These are phyloP conservation scores for Tuber magnatum DNA, from an alignment of 495 filamentous ascomycete genomes.

Conservation along the genomic window DNA sequence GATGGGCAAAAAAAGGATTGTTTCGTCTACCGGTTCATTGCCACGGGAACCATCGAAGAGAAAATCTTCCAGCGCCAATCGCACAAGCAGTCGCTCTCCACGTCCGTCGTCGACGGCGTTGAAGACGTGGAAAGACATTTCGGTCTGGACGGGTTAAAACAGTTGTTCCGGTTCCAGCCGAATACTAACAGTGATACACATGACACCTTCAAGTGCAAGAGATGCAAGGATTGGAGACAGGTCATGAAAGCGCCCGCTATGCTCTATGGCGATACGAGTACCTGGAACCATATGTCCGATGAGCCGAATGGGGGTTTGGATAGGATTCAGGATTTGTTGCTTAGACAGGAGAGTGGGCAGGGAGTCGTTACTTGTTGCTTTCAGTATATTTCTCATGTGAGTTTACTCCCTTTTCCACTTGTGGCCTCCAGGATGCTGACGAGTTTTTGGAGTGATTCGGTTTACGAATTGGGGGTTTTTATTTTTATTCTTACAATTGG, in stretches of 20 bases:
- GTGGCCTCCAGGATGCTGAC: not conserved
- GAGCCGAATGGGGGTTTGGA: conserved; percentile 59
- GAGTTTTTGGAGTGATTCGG: not conserved
- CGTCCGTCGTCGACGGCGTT: conserved; percentile 93
- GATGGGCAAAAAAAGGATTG: conserved; percentile 99
- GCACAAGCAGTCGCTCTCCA: conserved; percentile 93
- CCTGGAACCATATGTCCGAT: conserved; percentile 96
- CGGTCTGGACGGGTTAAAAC: conserved; percentile 73
- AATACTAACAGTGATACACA: conserved; percentile 88
- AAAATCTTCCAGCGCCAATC: conserved; percentile 99
- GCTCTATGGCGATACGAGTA: conserved; percentile 95
- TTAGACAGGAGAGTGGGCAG: conserved; percentile 77
- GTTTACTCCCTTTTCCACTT: not conserved
- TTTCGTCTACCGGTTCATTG: conserved; percentile 98
- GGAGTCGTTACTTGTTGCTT: conserved; percentile 86
- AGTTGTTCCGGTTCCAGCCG: conserved; percentile 85
- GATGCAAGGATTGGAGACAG: conserved; percentile 83
- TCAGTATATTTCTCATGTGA: conserved; percentile 87
- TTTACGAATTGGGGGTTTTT: not conserved
- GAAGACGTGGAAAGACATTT: conserved; percentile 98
- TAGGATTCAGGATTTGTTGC: conserved; percentile 81
- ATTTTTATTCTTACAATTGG: not conserved
- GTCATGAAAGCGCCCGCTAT: conserved; percentile 83
- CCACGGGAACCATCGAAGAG: conserved; percentile 95
- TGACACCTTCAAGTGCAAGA: conserved; percentile 97